Percentiles rank a stretch among this genome's conserved stretches.
Conservation (phyloP, 2,329 filamentous ascomycete species). For the Epicoccum sorghinum region DNA sequence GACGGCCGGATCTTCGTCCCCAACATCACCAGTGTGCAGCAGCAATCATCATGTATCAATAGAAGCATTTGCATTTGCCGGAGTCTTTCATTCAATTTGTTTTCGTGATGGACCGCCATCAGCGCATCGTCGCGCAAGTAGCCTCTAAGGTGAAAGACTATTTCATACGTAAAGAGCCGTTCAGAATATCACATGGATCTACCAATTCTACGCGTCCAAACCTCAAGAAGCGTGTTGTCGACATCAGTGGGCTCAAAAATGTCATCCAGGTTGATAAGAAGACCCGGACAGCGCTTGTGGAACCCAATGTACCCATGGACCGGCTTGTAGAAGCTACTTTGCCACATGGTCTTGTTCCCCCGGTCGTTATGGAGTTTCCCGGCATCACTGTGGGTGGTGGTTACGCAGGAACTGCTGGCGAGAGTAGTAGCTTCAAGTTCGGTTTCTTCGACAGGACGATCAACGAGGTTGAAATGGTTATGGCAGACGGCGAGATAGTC, state of each 20-base stretch:
- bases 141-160: slow-evolving; percentile 56
- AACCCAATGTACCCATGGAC: slow-evolving; percentile 75
- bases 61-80: slow-evolving; percentile 17
- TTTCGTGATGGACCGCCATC: slow-evolving; percentile 49
- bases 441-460: slow-evolving; percentile 70
- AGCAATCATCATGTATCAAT: slow-evolving; percentile 28
- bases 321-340: slow-evolving; percentile 64
- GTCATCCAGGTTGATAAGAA: slow-evolving; percentile 65
- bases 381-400: slow-evolving; percentile 74
- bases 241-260: slow-evolving; percentile 68
- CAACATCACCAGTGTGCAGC: slow-evolving; percentile 2
- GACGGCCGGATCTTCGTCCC: slow-evolving; percentile 4
- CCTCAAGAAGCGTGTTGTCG: slow-evolving; percentile 57
- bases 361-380: slow-evolving; percentile 74
- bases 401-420: slow-evolving; percentile 70
- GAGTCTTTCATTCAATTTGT: slow-evolving; percentile 9
- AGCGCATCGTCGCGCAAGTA: slow-evolving; percentile 53
- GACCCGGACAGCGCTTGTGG: slow-evolving; percentile 65
- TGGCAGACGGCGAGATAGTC: slow-evolving; percentile 64
- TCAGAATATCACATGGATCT: slow-evolving; percentile 77
- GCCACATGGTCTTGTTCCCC: slow-evolving; percentile 63
- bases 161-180: slow-evolving; percentile 62
- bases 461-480: slow-evolving; percentile 67
- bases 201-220: slow-evolving; percentile 74
- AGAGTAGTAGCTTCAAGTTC: slow-evolving; percentile 72